Evolutionary conservation across 352 stramenopile genomes (phyloP), one percentile per base, ranked within the genome.

Genomic region (Phytophthora sojae): DNA sequence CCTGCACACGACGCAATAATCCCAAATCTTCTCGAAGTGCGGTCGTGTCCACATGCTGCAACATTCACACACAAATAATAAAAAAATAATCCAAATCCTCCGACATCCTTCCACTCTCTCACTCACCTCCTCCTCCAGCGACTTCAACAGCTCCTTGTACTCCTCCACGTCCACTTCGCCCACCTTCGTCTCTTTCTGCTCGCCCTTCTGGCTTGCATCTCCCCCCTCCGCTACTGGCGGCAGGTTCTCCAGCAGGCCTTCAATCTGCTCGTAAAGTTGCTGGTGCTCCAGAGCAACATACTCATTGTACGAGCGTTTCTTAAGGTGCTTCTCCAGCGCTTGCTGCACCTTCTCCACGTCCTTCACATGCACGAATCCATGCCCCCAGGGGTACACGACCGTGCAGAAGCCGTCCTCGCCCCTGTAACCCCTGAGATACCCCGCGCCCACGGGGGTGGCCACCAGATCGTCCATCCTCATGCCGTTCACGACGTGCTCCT

Each of bases 361-460:
- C n/a, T 71, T 78, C 21, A 86, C 56, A 47, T 90, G 85, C 30
- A 95, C 70, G 68, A 89, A 93, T 23, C 85, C 88, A 25, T 94
- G 79, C 1, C 86, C 88, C 83, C 85, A 95, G 6, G 88, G 85
- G 66, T 82, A 95, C 45, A 92, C 39, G 4, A 95, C 73, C 29
- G 88, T 82, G 62, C 84, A 95, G 61, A 92, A 88, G 35, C 69
- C 51, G 61, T 95, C 85, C 0, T 86, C 71, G 1, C 26, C 59
- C 32, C 88, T 76, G 64, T 85, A 93, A 4, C 70, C 83, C 32
- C 86, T 86, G 52, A 95, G 60, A 50, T 90, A 89, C 0, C 86
- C 86, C 8, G 75, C 77, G 3, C 88, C 88, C 9, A 82, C 71
- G 0, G 88, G 86, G 17, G 86, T 95, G 17, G 76, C 75, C 15